Evolutionary conservation across 441 rosid species (phyloP).

Genomic region (Erysimum cheiri): DNA sequence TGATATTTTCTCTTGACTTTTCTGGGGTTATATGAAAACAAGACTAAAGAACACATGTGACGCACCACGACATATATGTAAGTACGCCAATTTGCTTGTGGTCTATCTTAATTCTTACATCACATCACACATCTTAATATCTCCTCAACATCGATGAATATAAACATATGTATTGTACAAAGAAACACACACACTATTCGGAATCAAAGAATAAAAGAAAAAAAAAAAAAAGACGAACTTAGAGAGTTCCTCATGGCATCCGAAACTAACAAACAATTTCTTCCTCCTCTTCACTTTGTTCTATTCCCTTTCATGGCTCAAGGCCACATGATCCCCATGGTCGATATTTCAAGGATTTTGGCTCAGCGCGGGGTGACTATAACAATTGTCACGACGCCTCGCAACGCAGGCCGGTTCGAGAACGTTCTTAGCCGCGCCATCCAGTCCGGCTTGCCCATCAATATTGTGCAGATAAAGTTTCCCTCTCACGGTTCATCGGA

Average conservation of each 20-base stretch:
- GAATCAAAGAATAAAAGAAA: slow-evolving; percentile 1
- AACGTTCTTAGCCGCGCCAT: slow-evolving; percentile 36
- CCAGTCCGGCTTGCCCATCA: slow-evolving; percentile 38
- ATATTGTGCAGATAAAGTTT: slow-evolving; percentile 27
- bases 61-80: slow-evolving; percentile 16
- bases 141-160: neutral
- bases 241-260: slow-evolving; percentile 31
- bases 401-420: slow-evolving; percentile 38
- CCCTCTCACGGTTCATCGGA: slow-evolving; percentile 29
- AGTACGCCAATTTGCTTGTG: neutral
- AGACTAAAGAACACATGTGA: neutral
- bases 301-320: slow-evolving; percentile 45
- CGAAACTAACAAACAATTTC: neutral
- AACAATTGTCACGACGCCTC: slow-evolving; percentile 43
- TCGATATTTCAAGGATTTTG: slow-evolving; percentile 44
- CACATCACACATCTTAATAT: too few species aligned
- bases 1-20: neutral
- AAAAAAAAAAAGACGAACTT: neutral
- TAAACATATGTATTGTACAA: neutral
- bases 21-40: slow-evolving; percentile 3
- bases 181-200: slow-evolving; percentile 11
- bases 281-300: slow-evolving; percentile 37
- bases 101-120: too few species aligned
- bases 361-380: slow-evolving; percentile 40
- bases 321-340: slow-evolving; percentile 44